These are phyloP conservation scores for Aureobasidium sp. DNA, from an alignment of 2,329 filamentous ascomycete genomes.

Conservation along the genomic window DNA sequence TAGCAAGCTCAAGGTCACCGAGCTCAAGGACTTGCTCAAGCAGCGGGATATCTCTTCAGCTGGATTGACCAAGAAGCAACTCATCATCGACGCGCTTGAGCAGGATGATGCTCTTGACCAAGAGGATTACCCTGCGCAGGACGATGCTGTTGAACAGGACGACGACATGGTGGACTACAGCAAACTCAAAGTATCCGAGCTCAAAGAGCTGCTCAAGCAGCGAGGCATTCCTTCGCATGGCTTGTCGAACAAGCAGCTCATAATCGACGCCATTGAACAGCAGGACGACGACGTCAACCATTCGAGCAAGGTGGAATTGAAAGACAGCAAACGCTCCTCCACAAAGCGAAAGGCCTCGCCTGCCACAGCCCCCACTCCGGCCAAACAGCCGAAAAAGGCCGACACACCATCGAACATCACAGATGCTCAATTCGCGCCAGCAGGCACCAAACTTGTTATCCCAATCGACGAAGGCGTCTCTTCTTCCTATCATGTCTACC, in stretches of 20 bases:
- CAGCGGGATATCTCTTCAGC: conserved; percentile 35
- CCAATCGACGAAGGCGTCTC: conserved; percentile 40
- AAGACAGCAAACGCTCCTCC: conserved; percentile 7
- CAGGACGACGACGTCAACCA: not conserved
- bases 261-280: conserved; percentile 32
- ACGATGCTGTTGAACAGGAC: not conserved
- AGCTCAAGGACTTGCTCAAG: conserved; percentile 34
- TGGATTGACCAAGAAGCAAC: conserved; percentile 36
- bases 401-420: conserved; percentile 31
- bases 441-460: conserved; percentile 36
- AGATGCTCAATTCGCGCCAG: conserved; percentile 41
- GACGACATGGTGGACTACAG: conserved; percentile 30
- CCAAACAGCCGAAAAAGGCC: conserved; percentile 21
- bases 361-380: conserved; percentile 11
- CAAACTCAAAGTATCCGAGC: conserved; percentile 35
- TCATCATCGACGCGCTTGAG: conserved; percentile 36
- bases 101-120: conserved; percentile 21
- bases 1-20: conserved; percentile 36
- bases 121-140: not conserved
- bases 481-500: conserved; percentile 48
- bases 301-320: too few species aligned
- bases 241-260: conserved; percentile 36
- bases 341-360: conserved; percentile 9
- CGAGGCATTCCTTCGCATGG: conserved; percentile 35
- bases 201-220: conserved; percentile 35